Percentiles rank a stretch among this genome's conserved stretches.
These are phyloP conservation scores for Aspergillus versicolor DNA, from an alignment of 2,329 filamentous ascomycete species.

Conservation along the genomic window DNA sequence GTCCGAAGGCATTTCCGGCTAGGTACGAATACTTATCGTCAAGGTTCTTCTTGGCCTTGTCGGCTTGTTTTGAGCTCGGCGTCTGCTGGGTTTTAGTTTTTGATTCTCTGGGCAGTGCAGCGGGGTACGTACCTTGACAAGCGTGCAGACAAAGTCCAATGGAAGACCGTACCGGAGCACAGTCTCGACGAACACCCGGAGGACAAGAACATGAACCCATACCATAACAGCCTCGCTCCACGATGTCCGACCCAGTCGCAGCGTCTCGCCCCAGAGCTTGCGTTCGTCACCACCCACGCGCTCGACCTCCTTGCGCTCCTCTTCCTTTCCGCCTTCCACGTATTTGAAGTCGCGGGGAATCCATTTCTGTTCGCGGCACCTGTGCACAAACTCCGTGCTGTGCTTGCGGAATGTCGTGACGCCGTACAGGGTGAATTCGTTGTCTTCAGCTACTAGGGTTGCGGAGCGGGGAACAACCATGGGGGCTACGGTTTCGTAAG, in stretches of 20 bases:
- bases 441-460: slow-evolving; percentile 74
- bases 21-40: slow-evolving; percentile 88
- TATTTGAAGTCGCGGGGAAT: slow-evolving; percentile 93
- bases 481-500: slow-evolving; percentile 81
- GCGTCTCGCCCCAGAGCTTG: slow-evolving; percentile 88
- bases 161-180: slow-evolving; percentile 95
- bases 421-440: slow-evolving; percentile 84
- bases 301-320: slow-evolving; percentile 83
- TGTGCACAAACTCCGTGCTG: slow-evolving; percentile 81
- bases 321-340: slow-evolving; percentile 83
- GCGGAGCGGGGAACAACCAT: slow-evolving; percentile 95
- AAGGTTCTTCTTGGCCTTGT: slow-evolving; percentile 75
- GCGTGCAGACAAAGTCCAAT: slow-evolving; percentile 79
- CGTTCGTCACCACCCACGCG: slow-evolving; percentile 79
- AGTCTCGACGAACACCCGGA: slow-evolving; percentile 95
- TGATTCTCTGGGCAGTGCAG: neutral
- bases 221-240: slow-evolving; percentile 97
- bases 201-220: slow-evolving; percentile 86
- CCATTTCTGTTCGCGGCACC: slow-evolving; percentile 91
- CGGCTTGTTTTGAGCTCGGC: slow-evolving; percentile 69
- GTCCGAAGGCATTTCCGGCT: slow-evolving; percentile 87
- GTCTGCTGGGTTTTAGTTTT: slow-evolving; percentile 58
- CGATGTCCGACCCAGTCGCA: slow-evolving; percentile 82
- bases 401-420: slow-evolving; percentile 95
- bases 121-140: slow-evolving; percentile 69